These are phyloP conservation scores for Pinus tabuliformis DNA, from an alignment of 75 land plant species.

Conservation along the genomic window DNA sequence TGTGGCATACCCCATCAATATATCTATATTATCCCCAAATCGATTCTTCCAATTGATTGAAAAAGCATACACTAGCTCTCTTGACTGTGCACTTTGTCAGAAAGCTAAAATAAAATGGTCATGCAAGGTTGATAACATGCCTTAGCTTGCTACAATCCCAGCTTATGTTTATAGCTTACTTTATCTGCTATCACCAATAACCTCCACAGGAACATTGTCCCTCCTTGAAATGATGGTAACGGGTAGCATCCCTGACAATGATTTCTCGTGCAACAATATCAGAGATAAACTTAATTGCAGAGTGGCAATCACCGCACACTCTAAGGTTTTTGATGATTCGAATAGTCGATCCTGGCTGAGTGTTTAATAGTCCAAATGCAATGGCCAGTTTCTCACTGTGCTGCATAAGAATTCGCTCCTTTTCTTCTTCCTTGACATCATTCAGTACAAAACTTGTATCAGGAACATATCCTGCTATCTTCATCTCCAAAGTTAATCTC, in stretches of 20 bases:
- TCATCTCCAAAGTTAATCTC: slow-evolving; percentile 15
- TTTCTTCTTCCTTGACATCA: slow-evolving; percentile 8
- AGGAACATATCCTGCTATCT: slow-evolving; percentile 11
- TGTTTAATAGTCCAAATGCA: slow-evolving; percentile 1
- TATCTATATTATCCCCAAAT: no score
- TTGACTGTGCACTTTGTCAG: no score
- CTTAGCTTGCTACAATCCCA: no score
- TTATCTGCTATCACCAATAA: background rate
- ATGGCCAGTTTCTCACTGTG: slow-evolving; percentile 5
- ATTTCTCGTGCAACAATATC: background rate
- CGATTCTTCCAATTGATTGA: no score
- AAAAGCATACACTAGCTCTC: no score
- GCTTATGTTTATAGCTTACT: no score
- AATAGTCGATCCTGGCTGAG: background rate
- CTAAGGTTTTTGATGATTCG: background rate
- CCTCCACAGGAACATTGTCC: slow-evolving; percentile 1
- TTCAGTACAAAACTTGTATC: slow-evolving; percentile 11
- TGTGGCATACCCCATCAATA: no score
- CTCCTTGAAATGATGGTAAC: background rate
- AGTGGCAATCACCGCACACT: slow-evolving; percentile 1
- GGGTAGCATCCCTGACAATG: slow-evolving; percentile 1
- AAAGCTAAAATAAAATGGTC: no score
- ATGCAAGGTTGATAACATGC: no score
- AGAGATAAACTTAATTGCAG: background rate
- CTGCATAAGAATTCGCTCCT: background rate